phyloP scores from a whole-genome alignment of 2,329 filamentous ascomycete genomes.

The Pseudogymnoascus verrucosus region DNA sequence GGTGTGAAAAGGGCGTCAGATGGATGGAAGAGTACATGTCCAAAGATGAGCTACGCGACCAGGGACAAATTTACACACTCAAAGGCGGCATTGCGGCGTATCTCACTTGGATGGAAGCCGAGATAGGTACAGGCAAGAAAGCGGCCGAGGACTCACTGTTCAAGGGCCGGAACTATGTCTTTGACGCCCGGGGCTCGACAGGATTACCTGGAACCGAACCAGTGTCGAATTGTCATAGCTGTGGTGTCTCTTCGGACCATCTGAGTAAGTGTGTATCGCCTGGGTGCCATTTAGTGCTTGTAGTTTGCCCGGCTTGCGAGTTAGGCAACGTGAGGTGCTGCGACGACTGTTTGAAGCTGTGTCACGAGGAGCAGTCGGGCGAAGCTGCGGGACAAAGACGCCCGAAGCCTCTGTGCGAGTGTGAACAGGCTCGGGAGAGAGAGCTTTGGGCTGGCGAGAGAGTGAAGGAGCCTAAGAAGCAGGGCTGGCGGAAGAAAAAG shows the following conservation, averaged over 20 bases:
- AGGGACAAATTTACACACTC: constrained; percentile 22
- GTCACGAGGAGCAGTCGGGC: constrained; percentile 8
- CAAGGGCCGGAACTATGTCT: constrained; percentile 28
- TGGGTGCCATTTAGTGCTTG: constrained; percentile 27
- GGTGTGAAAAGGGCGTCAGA: constrained; percentile 28
- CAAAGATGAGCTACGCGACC: constrained; percentile 13
- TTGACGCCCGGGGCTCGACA: constrained; percentile 27
- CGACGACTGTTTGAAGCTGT: constrained; percentile 19
- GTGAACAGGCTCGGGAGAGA: constrained; percentile 24
- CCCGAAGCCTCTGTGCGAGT: constrained; percentile 22
- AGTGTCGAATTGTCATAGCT: constrained; percentile 26
- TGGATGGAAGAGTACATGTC: constrained; percentile 24
- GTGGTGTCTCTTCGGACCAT: constrained; percentile 18
- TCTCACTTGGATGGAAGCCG: constrained; percentile 28
- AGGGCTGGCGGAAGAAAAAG: constrained; percentile 15
- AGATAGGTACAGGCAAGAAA: constrained; percentile 24
- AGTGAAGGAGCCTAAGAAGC: constrained; percentile 14
- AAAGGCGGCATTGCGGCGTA: constrained; percentile 28
- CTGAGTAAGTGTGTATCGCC: constrained; percentile 25
- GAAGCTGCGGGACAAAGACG: neutral
- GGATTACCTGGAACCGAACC: constrained; percentile 17
- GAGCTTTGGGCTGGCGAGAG: constrained; percentile 23
- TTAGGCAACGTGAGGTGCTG: constrained; percentile 23
- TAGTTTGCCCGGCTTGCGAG: constrained; percentile 25
- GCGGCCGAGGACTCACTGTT: constrained; percentile 23